Evolutionary conservation across 805 yeast genomes (phyloP), one percentile per base, ranked within the genome.

Genomic region (Lipomyces starkeyi): DNA sequence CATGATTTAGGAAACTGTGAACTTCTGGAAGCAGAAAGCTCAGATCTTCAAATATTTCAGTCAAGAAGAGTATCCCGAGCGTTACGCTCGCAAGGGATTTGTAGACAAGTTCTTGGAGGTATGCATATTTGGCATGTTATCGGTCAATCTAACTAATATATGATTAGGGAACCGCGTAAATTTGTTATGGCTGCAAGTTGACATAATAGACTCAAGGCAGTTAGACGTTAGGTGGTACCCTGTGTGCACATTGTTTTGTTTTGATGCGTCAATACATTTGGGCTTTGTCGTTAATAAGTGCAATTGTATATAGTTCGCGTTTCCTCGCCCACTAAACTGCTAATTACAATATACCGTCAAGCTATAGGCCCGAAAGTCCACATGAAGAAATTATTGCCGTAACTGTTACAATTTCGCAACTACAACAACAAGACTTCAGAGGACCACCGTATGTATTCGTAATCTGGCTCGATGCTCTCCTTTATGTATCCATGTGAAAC

Each of bases 11-110:
- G 97, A 91, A 77, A 84, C 91, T 76, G 84, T 88, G 75, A 91
- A 91, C 80, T 91, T 91, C 82, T 91, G 97, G 97, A 91, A 91
- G 79, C 97, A 91, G 83, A 87, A 86, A 77, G 86, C 93, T 71
- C 96, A 91, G 79, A 91, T 91, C 58, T 83, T 90, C 87, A 87
- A 89, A 80, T 91, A 88, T 82, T 91, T 91, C 74, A 91, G 88
- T 73, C 88, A 87, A 74, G 88, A 85, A 77, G 84, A 84, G 57
- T 82, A 81, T 43, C 85, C 89, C 72, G 83, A 83, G 71, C 82
- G 82, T 56, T 85, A 86, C 70, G 84, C 83, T 73, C 84, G 85
- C 75, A 85, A 87, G 76, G 83, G 83, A 74, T 91, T 91, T 76
- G 86, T 91, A 62, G 87, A 86, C 80, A 88, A 88, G 78, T 91